Evolutionary conservation across 2,329 filamentous ascomycete species (phyloP).

Genomic region (Didymella glomerata): DNA sequence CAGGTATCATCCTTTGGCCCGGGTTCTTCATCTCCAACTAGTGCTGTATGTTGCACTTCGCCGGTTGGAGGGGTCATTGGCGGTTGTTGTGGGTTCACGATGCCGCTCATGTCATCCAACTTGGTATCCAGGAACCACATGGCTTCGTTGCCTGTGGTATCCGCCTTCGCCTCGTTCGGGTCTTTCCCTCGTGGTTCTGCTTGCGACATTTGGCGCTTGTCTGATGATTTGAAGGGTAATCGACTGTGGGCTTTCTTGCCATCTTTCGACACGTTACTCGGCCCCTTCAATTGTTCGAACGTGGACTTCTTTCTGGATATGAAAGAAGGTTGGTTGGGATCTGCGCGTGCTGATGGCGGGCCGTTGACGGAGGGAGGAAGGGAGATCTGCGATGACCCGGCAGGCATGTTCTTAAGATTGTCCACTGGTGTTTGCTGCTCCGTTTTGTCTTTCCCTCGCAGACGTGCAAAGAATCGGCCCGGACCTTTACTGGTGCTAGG

Average conservation of each 20-base stretch:
- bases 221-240: slow-evolving; percentile 61
- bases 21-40: slow-evolving; percentile 49
- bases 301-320: slow-evolving; percentile 39
- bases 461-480: slow-evolving; percentile 62
- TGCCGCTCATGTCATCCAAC: slow-evolving; percentile 89
- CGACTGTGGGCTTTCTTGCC: slow-evolving; percentile 49
- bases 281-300: slow-evolving; percentile 35
- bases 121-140: slow-evolving; percentile 87
- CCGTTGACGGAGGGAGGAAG: slow-evolving; percentile 49
- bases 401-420: slow-evolving; percentile 50
- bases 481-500: slow-evolving; percentile 61
- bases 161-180: slow-evolving; percentile 52
- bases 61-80: slow-evolving; percentile 72
- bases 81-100: slow-evolving; percentile 70
- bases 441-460: slow-evolving; percentile 60
- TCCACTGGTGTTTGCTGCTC: slow-evolving; percentile 53
- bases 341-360: slow-evolving; percentile 37
- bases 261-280: slow-evolving; percentile 31
- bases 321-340: slow-evolving; percentile 39
- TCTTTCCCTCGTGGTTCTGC: slow-evolving; percentile 53
- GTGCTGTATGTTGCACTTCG: slow-evolving; percentile 53
- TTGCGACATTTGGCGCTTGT: slow-evolving; percentile 41
- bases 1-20: slow-evolving; percentile 60
- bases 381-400: slow-evolving; percentile 50
- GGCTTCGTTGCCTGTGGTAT: slow-evolving; percentile 62